Base-by-base conservation (phyloP, 768 basidiomycete genomes). In the Rossbeevera mucosa region DNA sequence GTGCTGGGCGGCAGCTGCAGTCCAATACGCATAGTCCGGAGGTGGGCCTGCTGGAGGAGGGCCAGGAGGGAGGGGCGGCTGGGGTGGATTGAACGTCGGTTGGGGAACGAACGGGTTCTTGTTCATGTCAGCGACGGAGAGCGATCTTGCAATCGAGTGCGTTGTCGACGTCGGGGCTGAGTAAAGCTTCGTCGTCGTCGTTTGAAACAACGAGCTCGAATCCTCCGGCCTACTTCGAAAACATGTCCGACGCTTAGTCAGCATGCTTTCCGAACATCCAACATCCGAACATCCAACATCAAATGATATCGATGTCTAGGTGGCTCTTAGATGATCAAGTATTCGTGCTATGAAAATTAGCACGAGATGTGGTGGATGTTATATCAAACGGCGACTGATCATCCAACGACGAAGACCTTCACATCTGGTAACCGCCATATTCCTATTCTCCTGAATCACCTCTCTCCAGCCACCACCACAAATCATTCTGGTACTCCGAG, bases 31-130 rank as follows among this genome's bases (percentile, higher is more conserved):
- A 46, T 90, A 92, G 66, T 91, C 88, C 43, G 81, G 81, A 41
- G 84, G 80, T 55, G 83, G 80, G 55, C 83, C 85, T 48, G 83
- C 76, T 5, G 86, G 86, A 3, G 86, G 85, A 41, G 85, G 87
- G 8, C 86, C 87, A n/a, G 87, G 86, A 46, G 88, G 88, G 38
- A 89, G 73, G 40, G 88, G 88, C 2, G 87, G 86, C 60, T 88
- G 86, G 43, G 81, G 85, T 24, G 83, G 79, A 13, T 80, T 78
- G 63, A 85, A 89, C 36, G 77, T 75, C 12, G 85, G 80, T 44
- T 81, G 80, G 18, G 86, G 83, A 53, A 83, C 76, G 59, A 91
- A 91, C 0, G 88, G 88, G 67, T 91, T 91, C 72, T 89, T 91
- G 74, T 90, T 87, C 88, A 91, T 91, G 47, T 48, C 54, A 22